A percentile compares a stretch with the other conserved stretches of the same genome.
These are phyloP conservation scores for Zychaea mexicana DNA, from an alignment of 371 early-diverging fungal species.

Conservation along the genomic window DNA sequence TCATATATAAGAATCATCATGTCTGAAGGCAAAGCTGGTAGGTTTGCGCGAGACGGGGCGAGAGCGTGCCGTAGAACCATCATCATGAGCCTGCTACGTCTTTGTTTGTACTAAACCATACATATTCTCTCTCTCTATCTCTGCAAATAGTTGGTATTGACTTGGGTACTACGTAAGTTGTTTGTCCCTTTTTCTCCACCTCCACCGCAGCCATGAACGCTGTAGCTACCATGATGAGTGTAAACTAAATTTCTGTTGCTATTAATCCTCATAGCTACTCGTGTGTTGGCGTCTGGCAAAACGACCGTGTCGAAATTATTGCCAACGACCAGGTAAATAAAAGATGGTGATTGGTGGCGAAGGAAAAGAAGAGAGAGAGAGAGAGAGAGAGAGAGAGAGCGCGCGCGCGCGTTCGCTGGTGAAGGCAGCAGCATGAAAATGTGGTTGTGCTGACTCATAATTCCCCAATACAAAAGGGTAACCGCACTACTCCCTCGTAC, in stretches of 20 bases:
- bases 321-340: constrained; percentile 84
- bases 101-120: neutral
- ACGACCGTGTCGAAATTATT: constrained; percentile 96
- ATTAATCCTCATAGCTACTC: constrained; percentile 87
- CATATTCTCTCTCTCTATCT: neutral
- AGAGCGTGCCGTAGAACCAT: neutral
- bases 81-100: constrained; percentile 43
- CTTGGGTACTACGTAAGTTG: constrained; percentile 99
- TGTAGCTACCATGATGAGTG: too few relatives aligned
- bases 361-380: neutral
- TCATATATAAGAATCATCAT: constrained; percentile 11
- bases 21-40: constrained; percentile 28
- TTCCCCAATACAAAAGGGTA: constrained; percentile 54
- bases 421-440: neutral
- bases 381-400: neutral
- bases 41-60: neutral
- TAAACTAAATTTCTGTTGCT: constrained; percentile 50
- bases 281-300: constrained; percentile 97
- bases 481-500: constrained; percentile 95
- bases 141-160: constrained; percentile 86
- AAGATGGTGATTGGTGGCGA: too few relatives aligned
- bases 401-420: neutral
- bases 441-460: neutral
- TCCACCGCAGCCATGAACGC: neutral
- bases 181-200: constrained; percentile 22